A percentile compares a stretch with the other conserved stretches of the same genome.
phyloP scores from a whole-genome alignment of 129 eudicot genomes.

The Arctium lappa region DNA sequence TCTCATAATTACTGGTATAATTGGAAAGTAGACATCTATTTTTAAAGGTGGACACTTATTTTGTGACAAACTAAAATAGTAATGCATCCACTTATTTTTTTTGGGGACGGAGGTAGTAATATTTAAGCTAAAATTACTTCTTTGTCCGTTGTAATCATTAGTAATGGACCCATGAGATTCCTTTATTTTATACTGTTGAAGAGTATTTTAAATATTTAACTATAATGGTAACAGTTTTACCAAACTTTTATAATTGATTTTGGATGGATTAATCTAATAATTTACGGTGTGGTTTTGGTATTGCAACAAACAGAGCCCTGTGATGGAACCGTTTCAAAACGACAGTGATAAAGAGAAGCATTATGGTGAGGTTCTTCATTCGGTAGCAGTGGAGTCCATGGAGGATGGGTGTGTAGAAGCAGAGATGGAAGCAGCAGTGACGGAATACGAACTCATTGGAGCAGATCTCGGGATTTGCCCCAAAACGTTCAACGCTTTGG shows the following conservation, averaged over 20 bases:
- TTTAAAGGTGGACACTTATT: background rate
- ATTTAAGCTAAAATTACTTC: background rate
- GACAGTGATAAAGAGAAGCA: conserved; percentile 66
- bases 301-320: conserved; percentile 52
- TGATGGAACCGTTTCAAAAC: conserved; percentile 66
- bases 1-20: background rate
- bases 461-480: conserved; percentile 79
- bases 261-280: background rate
- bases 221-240: background rate
- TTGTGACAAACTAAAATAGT: background rate
- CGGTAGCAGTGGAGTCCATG: conserved; percentile 37
- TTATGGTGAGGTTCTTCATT: conserved; percentile 48
- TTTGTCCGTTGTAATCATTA: background rate
- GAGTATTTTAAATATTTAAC: background rate
- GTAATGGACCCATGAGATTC: background rate
- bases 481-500: conserved; percentile 49
- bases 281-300: background rate
- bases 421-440: conserved; percentile 76
- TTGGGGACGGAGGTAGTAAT: background rate
- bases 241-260: background rate
- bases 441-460: conserved; percentile 45
- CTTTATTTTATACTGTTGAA: background rate
- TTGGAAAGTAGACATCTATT: background rate
- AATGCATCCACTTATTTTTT: background rate
- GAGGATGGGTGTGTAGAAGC: conserved; percentile 59